These are phyloP conservation scores for Lyophyllum atratum DNA, from an alignment of 768 basidiomycete genomes.

Conservation along the genomic window DNA sequence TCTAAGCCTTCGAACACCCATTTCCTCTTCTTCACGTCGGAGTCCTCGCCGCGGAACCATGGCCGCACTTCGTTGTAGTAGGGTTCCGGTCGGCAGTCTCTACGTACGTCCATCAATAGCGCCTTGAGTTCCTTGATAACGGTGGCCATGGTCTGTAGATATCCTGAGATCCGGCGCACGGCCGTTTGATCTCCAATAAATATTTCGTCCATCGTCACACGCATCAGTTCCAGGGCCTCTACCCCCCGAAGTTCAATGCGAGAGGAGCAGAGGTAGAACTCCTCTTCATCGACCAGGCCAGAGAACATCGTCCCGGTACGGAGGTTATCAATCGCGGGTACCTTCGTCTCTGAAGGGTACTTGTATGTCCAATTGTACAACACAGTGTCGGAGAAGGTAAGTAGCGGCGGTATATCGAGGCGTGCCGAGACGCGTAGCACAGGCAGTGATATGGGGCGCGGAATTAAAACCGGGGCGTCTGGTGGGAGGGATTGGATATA, in stretches of 20 bases:
- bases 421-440: constrained; percentile 68
- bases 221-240: constrained; percentile 84
- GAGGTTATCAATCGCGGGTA: constrained; percentile 61
- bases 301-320: constrained; percentile 75
- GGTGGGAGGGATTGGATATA: constrained; percentile 70
- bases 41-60: constrained; percentile 79
- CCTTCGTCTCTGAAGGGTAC: constrained; percentile 33
- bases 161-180: constrained; percentile 60
- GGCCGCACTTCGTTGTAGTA: constrained; percentile 78
- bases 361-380: constrained; percentile 77
- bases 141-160: constrained; percentile 60
- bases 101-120: constrained; percentile 64
- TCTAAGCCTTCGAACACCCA: constrained; percentile 68
- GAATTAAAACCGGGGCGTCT: constrained; percentile 59
- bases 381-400: constrained; percentile 91
- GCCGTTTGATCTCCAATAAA: constrained; percentile 76
- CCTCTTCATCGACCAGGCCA: constrained; percentile 73
- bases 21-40: constrained; percentile 37
- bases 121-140: constrained; percentile 66
- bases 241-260: constrained; percentile 87
- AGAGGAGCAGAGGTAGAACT: constrained; percentile 86
- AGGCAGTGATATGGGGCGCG: constrained; percentile 70
- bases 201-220: constrained; percentile 81
- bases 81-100: constrained; percentile 69
- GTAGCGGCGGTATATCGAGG: constrained; percentile 81